Percentiles rank a stretch among this genome's conserved stretches.
Evolutionary conservation across 2,329 filamentous ascomycete genomes (phyloP).

Genomic region (Paracamarosporium sp.): DNA sequence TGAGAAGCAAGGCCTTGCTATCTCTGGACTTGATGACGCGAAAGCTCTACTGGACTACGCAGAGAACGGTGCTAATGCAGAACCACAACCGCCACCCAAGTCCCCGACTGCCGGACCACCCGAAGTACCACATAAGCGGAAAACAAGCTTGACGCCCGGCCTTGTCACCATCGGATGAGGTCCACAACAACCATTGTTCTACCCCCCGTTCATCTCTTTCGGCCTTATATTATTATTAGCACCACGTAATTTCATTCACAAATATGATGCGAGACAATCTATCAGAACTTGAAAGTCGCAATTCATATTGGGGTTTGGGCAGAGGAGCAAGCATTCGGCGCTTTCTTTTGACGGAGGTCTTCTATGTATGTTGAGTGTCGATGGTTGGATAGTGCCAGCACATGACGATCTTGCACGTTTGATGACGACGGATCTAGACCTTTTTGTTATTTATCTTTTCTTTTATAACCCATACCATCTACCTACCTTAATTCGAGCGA

Average conservation of each 20-base stretch:
- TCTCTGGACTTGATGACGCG: slow-evolving; percentile 44
- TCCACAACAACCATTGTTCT: neutral
- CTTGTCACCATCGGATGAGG: slow-evolving; percentile 12
- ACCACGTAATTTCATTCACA: slow-evolving; percentile 10
- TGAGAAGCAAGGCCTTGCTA: slow-evolving; percentile 45
- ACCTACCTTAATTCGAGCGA: neutral
- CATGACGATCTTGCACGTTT: slow-evolving; percentile 9
- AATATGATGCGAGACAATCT: neutral
- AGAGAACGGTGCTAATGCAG: slow-evolving; percentile 25
- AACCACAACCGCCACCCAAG: neutral
- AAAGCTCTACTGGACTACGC: slow-evolving; percentile 43
- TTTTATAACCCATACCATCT: neutral
- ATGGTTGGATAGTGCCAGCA: neutral
- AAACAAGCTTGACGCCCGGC: slow-evolving; percentile 18
- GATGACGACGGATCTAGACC: slow-evolving; percentile 1
- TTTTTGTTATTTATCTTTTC: neutral
- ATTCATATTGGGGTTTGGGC: neutral
- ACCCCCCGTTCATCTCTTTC: neutral
- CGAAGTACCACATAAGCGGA: slow-evolving; percentile 13
- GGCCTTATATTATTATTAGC: slow-evolving; percentile 7
- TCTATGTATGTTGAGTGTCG: neutral
- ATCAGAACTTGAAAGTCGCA: neutral
- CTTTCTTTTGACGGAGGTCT: neutral
- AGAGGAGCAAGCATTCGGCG: neutral
- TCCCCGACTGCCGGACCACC: slow-evolving; percentile 3